Evolutionary conservation across 306 rosid genomes (phyloP), one percentile per base, ranked within the genome.

Genomic region (Ormosia emarginata): DNA sequence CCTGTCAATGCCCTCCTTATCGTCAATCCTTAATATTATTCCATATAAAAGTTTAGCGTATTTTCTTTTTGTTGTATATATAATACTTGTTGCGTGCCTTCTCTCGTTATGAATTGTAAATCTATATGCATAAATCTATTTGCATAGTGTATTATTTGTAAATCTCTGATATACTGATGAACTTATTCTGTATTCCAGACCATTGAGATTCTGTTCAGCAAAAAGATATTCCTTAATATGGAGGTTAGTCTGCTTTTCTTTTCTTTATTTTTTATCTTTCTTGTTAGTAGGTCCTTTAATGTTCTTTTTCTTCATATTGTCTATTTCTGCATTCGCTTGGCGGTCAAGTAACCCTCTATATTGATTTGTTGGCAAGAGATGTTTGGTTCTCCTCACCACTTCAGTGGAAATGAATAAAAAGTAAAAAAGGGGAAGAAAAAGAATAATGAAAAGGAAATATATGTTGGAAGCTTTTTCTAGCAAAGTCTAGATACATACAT

Each of bases 141-240:
- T 81, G 63, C 63, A 18, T 34, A 0, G 36, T 63, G 7, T 56
- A 53, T 74, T 75, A 18, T 66, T 37, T 77, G 40, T 77, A 49
- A 83, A 59, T 81, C 66, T 78, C 68, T 40, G 53, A 74, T 66
- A 50, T 75, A 76, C 62, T 85, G 79, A 86, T 40, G 73, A 79
- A 7, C 81, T 61, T 62, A 59, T 85, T 79, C 72, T 78, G 67
- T 78, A 41, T 84, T 87, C 77, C 96, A 95, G 99, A 91, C 98
- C 71, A 88, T 95, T 29, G 99, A 95, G 92, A 92, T 88, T 86
- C 91, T 95, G 63, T 90, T 90, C 91, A 90, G 97, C 91, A 92
- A 90, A 71, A 92, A 81, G 90, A 87, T 90, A 85, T 89, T 93
- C 86, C 82, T 95, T 84, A 82, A 80, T 55, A 84, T 95, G 94